Conservation (phyloP, 768 basidiomycete genomes). For the Arthromyces matolae region DNA sequence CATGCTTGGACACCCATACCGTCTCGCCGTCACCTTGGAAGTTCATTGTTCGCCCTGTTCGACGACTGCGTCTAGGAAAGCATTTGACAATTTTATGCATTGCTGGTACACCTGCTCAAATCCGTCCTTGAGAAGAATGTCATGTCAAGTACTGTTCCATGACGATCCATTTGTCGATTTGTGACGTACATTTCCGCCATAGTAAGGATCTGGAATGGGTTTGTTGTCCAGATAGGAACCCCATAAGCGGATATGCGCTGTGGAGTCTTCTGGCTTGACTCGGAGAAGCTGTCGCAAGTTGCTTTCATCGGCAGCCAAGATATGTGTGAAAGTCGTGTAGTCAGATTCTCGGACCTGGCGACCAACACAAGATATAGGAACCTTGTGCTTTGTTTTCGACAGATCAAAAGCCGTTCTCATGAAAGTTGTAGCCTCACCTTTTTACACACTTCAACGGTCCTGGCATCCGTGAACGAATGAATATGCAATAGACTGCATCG, state of each 20-base stretch:
- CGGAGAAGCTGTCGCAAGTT: constrained; percentile 64
- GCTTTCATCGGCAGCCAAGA: constrained; percentile 78
- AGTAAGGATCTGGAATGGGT: constrained; percentile 84
- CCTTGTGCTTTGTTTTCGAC: constrained; percentile 51
- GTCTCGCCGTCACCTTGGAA: too few species aligned
- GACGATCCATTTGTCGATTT: too few species aligned
- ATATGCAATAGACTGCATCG: neutral
- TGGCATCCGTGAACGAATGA: neutral
- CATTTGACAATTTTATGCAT: constrained; percentile 68
- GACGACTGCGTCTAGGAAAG: constrained; percentile 69
- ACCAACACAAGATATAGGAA: constrained; percentile 67
- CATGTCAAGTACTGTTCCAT: too few species aligned
- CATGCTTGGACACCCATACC: too few species aligned
- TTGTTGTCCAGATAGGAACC: constrained; percentile 70
- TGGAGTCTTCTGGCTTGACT: constrained; percentile 46
- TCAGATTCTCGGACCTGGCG: constrained; percentile 66
- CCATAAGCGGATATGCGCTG: constrained; percentile 72
- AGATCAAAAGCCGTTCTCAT: neutral
- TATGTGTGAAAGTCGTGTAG: constrained; percentile 75
- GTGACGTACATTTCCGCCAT: constrained; percentile 58
- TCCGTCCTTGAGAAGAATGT: constrained; percentile 35
- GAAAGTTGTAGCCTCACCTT: constrained; percentile 42
- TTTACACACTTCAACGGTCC: constrained; percentile 66
- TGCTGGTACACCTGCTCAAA: constrained; percentile 81
- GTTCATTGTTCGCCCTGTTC: constrained; percentile 29